These are phyloP conservation scores for Phlebiopsis flavidoalba DNA, from an alignment of 768 basidiomycete species.

Conservation along the genomic window DNA sequence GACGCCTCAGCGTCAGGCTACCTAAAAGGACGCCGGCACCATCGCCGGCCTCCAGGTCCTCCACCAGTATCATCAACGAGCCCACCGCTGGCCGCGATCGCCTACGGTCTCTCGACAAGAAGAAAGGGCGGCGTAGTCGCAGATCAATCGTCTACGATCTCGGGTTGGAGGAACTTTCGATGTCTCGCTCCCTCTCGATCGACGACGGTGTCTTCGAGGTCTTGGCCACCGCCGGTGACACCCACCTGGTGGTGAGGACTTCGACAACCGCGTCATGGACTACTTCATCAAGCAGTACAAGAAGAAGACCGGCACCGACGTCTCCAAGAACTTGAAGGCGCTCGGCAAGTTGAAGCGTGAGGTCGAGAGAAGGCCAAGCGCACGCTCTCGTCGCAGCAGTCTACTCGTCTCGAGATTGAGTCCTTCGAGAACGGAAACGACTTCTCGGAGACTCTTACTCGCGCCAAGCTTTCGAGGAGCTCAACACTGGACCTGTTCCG, in stretches of 20 bases:
- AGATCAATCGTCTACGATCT: constrained; percentile 49
- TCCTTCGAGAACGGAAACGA: constrained; percentile 95
- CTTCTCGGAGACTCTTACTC: constrained; percentile 93
- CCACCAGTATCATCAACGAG: constrained; percentile 46
- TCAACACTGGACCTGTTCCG: constrained; percentile 98
- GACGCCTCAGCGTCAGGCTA: constrained; percentile 98
- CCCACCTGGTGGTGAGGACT: constrained; percentile 41
- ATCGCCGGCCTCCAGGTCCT: constrained; percentile 43
- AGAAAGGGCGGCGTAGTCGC: constrained; percentile 43
- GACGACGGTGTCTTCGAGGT: constrained; percentile 59
- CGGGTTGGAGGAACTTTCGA: constrained; percentile 57
- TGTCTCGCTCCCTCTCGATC: constrained; percentile 33
- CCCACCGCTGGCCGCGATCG: constrained; percentile 46
- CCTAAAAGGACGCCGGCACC: constrained; percentile 67
- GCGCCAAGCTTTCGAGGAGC: constrained; percentile 94
- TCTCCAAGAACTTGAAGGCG: constrained; percentile 54
- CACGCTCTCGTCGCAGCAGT: constrained; percentile 82
- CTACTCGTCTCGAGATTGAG: constrained; percentile 91
- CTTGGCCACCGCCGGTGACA: constrained; percentile 58
- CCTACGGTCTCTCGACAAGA: constrained; percentile 40
- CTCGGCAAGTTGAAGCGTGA: constrained; percentile 67
- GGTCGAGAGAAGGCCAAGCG: constrained; percentile 75
- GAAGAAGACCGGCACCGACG: constrained; percentile 58
- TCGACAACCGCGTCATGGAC: constrained; percentile 69
- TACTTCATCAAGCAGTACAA: constrained; percentile 65